These are phyloP conservation scores for Leishmania mexicana DNA, from an alignment of 208 protist genomes.

Conservation along the genomic window DNA sequence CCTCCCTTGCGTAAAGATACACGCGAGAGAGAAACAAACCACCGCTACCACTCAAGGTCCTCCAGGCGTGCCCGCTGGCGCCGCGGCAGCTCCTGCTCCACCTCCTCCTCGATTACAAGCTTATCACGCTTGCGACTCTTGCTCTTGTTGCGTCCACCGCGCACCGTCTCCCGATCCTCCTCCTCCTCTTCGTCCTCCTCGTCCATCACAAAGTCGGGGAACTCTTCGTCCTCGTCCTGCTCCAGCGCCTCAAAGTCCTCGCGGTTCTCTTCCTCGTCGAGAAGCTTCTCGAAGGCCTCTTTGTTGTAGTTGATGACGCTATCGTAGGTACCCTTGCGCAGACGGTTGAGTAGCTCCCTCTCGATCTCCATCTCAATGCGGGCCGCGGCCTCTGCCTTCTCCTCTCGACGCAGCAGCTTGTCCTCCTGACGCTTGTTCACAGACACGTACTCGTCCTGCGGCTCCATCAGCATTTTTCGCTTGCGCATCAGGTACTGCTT, in stretches of 20 bases:
- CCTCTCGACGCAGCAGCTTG: slow-evolving; percentile 94
- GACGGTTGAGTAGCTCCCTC: slow-evolving; percentile 97
- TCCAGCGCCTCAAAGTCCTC: slow-evolving; percentile 77
- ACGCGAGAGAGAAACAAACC: slow-evolving; percentile 3
- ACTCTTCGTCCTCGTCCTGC: slow-evolving; percentile 85
- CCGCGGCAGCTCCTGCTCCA: slow-evolving; percentile 59
- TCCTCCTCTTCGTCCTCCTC: slow-evolving; percentile 83
- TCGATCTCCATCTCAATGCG: slow-evolving; percentile 97
- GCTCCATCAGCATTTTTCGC: slow-evolving; percentile 95
- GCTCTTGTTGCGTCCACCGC: slow-evolving; percentile 19
- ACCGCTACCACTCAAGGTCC: slow-evolving; percentile 79
- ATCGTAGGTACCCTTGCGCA: slow-evolving; percentile 94
- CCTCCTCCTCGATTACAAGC: slow-evolving; percentile 87
- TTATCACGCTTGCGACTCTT: slow-evolving; percentile 57
- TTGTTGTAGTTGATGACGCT: slow-evolving; percentile 92
- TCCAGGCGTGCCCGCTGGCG: slow-evolving; percentile 57
- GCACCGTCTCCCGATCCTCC: slow-evolving; percentile 39
- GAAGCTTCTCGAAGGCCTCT: slow-evolving; percentile 85
- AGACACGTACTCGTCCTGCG: slow-evolving; percentile 94
- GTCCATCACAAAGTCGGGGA: slow-evolving; percentile 91
- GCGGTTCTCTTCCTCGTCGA: slow-evolving; percentile 88
- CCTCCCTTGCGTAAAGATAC: not conserved
- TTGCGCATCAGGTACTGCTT: slow-evolving; percentile 98
- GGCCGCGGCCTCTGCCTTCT: slow-evolving; percentile 97
- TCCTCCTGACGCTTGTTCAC: slow-evolving; percentile 98